Evolutionary conservation across 768 basidiomycete genomes (phyloP).

Genomic region (Clitopilus passeckerianus): DNA sequence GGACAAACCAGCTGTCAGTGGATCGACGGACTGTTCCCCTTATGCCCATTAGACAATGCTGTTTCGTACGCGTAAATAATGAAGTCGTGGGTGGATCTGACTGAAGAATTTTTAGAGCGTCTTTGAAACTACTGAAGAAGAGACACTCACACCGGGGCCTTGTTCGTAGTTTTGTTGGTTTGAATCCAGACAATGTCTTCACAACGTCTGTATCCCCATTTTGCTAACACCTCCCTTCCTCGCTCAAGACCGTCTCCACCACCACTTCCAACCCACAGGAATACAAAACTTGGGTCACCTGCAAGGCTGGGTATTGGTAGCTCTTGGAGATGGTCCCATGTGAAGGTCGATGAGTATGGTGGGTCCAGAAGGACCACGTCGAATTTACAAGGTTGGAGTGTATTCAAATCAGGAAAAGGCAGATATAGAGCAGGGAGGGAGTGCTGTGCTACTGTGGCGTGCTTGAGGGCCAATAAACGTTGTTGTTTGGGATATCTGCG

Average conservation of each 20-base stretch:
- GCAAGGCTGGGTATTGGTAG: conserved; percentile 80
- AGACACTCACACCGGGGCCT: conserved; percentile 66
- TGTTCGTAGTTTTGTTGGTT: conserved; percentile 72
- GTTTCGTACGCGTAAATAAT: conserved; percentile 84
- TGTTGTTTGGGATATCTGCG: conserved; percentile 91
- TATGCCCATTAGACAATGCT: conserved; percentile 97
- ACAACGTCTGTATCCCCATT: conserved; percentile 93
- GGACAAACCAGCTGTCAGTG: conserved; percentile 94
- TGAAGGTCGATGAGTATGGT: conserved; percentile 79
- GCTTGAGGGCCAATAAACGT: conserved; percentile 78
- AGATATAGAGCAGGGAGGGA: conserved; percentile 75
- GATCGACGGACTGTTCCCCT: conserved; percentile 93
- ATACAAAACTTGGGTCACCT: conserved; percentile 89
- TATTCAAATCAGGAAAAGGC: conserved; percentile 48
- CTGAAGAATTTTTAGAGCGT: conserved; percentile 28
- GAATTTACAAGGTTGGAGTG: conserved; percentile 68
- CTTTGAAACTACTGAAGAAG: not conserved
- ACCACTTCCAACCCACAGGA: conserved; percentile 94
- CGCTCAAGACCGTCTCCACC: conserved; percentile 87
- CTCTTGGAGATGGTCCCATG: conserved; percentile 80
- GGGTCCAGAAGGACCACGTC: conserved; percentile 92
- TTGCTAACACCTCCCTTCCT: conserved; percentile 84
- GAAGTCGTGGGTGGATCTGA: conserved; percentile 85
- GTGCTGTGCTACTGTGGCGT: conserved; percentile 63
- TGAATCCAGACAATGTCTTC: conserved; percentile 99